Conservation (phyloP, 768 basidiomycete genomes). For the Lentinus tigrinus region DNA sequence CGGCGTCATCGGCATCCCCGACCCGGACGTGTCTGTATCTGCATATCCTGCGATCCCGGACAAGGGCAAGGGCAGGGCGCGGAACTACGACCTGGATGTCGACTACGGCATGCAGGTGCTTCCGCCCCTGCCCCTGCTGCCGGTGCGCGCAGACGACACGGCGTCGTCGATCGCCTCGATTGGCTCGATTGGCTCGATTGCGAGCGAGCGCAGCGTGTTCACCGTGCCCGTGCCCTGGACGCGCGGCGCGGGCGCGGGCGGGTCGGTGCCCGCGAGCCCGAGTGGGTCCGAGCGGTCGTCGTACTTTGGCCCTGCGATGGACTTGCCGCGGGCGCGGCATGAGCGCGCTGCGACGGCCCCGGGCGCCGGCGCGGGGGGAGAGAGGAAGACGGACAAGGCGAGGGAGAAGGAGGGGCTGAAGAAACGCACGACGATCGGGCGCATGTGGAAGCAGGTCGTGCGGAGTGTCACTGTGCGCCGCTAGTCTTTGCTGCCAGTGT, state of each 20-base stretch:
- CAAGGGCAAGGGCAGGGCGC: background rate
- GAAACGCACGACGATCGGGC: constrained; percentile 21
- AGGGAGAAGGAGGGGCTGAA: constrained; percentile 9
- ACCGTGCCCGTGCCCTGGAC: background rate
- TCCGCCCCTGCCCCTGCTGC: background rate
- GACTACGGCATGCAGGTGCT: background rate
- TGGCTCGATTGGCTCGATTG: background rate
- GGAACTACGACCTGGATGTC: background rate
- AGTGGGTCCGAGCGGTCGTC: background rate
- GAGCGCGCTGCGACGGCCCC: background rate
- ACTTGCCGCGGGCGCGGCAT: background rate
- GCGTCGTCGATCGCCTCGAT: background rate
- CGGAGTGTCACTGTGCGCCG: constrained; percentile 15
- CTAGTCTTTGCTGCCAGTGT: background rate
- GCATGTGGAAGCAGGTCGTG: constrained; percentile 22
- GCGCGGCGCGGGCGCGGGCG: background rate
- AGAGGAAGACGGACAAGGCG: background rate
- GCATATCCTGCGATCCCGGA: background rate
- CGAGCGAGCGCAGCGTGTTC: background rate
- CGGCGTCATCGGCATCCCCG: constrained; percentile 14
- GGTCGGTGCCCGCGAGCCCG: background rate
- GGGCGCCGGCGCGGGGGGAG: background rate
- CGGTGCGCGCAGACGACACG: background rate
- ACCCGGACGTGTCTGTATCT: background rate
- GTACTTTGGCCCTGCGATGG: background rate